Percentiles rank a stretch among this genome's conserved stretches.
These are phyloP conservation scores for Lasiodiplodia citricola DNA, from an alignment of 2,329 filamentous ascomycete genomes.

Conservation along the genomic window DNA sequence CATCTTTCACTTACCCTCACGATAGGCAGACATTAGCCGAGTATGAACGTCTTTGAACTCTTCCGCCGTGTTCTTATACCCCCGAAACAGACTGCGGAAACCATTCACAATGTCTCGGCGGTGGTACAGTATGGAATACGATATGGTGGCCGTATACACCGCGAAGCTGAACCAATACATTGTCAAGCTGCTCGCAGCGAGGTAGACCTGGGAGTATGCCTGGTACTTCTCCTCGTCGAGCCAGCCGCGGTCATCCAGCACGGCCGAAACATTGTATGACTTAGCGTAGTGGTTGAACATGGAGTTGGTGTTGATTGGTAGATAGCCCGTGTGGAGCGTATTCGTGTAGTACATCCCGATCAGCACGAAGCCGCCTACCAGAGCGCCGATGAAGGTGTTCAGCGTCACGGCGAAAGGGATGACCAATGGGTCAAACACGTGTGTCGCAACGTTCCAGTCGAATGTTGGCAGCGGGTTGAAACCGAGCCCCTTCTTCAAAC, in stretches of 20 bases:
- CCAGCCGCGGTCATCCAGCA: constrained; percentile 34
- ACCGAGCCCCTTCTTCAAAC: constrained; percentile 69
- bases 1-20: constrained; percentile 22
- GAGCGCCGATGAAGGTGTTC: constrained; percentile 40
- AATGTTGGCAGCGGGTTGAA: constrained; percentile 72
- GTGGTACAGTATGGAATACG: constrained; percentile 44
- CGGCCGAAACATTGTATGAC: constrained; percentile 41
- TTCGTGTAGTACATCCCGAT: constrained; percentile 37
- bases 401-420: constrained; percentile 40
- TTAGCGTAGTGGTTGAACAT: constrained; percentile 44
- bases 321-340: constrained; percentile 39
- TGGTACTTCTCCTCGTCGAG: constrained; percentile 43
- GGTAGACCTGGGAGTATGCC: constrained; percentile 44
- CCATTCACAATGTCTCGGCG: constrained; percentile 34
- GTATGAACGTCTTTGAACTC: constrained; percentile 39
- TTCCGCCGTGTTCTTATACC: background rate
- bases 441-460: constrained; percentile 65
- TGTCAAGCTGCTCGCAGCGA: constrained; percentile 45
- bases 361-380: constrained; percentile 36
- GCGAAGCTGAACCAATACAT: constrained; percentile 47
- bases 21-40: constrained; percentile 40
- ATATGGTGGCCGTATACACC: constrained; percentile 43
- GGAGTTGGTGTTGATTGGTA: constrained; percentile 42
- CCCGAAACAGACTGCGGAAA: constrained; percentile 37
- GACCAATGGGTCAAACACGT: constrained; percentile 40